Conservation (phyloP, 1,284 basidiomycete species). For the Cutaneotrichosporon sp. region DNA sequence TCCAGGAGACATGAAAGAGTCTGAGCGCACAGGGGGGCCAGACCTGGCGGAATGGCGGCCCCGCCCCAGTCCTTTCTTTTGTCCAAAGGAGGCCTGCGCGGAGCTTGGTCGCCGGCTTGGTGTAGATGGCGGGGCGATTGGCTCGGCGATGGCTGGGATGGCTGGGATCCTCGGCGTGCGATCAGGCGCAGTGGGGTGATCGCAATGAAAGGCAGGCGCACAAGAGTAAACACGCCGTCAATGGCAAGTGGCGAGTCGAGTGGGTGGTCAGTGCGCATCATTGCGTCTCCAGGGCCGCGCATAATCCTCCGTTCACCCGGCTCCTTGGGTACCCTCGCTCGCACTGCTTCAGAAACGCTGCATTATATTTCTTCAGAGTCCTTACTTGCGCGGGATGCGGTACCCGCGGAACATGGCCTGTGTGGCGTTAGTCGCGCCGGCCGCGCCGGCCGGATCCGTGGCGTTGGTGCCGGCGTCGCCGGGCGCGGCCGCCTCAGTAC, state of each 20-base stretch:
- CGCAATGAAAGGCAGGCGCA: not conserved
- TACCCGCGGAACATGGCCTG: conserved; percentile 9
- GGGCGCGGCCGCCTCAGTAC: not conserved
- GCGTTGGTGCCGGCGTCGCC: not conserved
- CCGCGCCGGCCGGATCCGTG: not conserved
- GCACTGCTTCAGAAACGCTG: not conserved
- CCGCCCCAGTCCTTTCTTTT: not conserved
- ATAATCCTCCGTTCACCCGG: not conserved
- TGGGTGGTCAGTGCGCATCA: not conserved
- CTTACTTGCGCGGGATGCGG: conserved; percentile 10
- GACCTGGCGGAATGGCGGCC: too few species aligned
- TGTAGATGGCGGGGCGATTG: not conserved
- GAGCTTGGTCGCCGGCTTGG: not conserved
- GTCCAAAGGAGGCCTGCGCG: not conserved
- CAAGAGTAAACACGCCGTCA: not conserved
- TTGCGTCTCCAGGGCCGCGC: not conserved
- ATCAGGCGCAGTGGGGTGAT: not conserved
- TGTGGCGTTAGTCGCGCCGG: not conserved
- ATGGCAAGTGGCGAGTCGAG: not conserved
- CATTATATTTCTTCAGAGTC: conserved; percentile 1
- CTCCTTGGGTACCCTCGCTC: too few species aligned
- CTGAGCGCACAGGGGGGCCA: not conserved
- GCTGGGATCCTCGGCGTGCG: not conserved
- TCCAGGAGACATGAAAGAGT: not conserved
- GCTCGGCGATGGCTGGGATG: not conserved